Evolutionary conservation across 352 stramenopile species (phyloP).

Genomic region (Globisporangium alternatum): DNA sequence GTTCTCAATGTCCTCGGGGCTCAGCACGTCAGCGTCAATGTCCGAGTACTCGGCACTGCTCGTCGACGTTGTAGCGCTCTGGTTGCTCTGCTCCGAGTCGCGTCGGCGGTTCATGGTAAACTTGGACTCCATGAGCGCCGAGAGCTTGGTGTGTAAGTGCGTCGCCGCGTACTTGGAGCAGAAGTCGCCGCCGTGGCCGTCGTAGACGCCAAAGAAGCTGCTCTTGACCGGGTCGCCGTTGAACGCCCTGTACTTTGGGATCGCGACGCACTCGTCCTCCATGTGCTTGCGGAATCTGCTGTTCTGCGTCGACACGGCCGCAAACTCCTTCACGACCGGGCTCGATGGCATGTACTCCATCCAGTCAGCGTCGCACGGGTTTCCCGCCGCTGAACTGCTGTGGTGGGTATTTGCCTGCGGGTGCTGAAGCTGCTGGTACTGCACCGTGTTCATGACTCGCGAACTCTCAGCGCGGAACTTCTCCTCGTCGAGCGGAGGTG

Average conservation of each 20-base stretch:
- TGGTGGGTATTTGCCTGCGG: slow-evolving; percentile 9
- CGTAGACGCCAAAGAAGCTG: slow-evolving; percentile 83
- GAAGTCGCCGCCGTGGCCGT: slow-evolving; percentile 78
- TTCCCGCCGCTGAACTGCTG: slow-evolving; percentile 2
- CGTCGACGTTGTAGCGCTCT: slow-evolving; percentile 45
- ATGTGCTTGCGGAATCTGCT: slow-evolving; percentile 76
- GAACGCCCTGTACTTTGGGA: slow-evolving; percentile 63
- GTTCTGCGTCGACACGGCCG: slow-evolving; percentile 77
- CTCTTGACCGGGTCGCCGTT: slow-evolving; percentile 53
- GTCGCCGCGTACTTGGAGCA: slow-evolving; percentile 76
- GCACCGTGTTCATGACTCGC: not conserved
- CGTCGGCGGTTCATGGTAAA: slow-evolving; percentile 32
- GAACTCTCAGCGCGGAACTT: slow-evolving; percentile 18
- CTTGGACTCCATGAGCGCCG: slow-evolving; percentile 39
- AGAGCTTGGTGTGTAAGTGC: slow-evolving; percentile 61
- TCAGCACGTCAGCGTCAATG: slow-evolving; percentile 45
- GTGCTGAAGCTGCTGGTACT: slow-evolving; percentile 14
- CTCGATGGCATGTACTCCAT: slow-evolving; percentile 27
- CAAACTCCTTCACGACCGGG: slow-evolving; percentile 61
- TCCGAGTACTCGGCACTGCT: slow-evolving; percentile 36
- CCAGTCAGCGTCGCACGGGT: slow-evolving; percentile 21
- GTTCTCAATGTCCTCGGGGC: slow-evolving; percentile 51
- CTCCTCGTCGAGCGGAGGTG: not conserved
- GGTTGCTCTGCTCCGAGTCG: slow-evolving; percentile 35
- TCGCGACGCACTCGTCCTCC: slow-evolving; percentile 82